phyloP scores from a whole-genome alignment of 345 rosid species.

The Syzygium aqueum region DNA sequence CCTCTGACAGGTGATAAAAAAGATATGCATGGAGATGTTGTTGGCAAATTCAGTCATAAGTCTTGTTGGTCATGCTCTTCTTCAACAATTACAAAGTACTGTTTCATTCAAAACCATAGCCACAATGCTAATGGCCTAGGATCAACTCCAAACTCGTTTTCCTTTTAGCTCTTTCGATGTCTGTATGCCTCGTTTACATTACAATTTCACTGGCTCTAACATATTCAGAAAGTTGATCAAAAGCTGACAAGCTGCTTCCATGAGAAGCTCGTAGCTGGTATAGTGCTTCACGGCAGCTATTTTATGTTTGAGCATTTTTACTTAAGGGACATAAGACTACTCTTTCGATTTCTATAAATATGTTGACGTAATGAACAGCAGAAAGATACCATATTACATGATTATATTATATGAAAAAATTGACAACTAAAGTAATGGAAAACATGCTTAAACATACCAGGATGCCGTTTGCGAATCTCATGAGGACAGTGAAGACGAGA shows the following conservation, averaged over 20 bases:
- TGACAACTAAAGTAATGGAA: neutral
- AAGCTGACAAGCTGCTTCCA: neutral
- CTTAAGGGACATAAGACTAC: neutral
- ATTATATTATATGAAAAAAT: neutral
- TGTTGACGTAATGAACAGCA: neutral
- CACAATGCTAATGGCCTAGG: neutral
- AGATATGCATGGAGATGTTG: neutral
- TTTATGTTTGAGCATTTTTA: neutral
- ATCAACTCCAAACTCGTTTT: neutral
- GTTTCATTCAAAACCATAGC: neutral
- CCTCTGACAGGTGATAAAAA: neutral
- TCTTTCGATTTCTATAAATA: neutral
- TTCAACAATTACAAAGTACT: neutral
- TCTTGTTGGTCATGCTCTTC: neutral
- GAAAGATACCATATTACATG: neutral
- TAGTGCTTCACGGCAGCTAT: neutral
- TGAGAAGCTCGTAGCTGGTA: neutral
- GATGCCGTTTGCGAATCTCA: constrained; percentile 57
- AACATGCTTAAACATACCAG: constrained; percentile 24
- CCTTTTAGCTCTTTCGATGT: neutral
- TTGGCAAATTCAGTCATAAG: neutral
- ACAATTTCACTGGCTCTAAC: neutral
- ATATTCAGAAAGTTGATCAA: neutral
- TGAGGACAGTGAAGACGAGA: constrained; percentile 45
- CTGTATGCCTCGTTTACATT: neutral